These are phyloP conservation scores for Clitoria ternatea DNA, from an alignment of 306 rosid species.

Conservation along the genomic window DNA sequence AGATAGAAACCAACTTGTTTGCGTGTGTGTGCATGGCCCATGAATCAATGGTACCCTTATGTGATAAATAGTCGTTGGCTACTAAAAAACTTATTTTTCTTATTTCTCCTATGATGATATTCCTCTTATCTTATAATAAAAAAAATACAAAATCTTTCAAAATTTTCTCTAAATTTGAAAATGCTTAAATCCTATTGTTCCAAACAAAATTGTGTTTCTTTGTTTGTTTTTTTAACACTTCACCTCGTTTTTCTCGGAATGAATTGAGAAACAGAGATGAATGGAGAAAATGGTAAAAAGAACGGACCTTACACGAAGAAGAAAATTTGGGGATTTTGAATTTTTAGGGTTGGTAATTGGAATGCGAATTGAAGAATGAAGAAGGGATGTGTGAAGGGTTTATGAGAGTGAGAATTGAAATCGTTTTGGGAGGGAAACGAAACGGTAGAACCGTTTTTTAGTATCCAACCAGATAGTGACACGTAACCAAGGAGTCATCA, in stretches of 20 bases:
- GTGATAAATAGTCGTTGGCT: neutral
- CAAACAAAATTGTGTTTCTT: neutral
- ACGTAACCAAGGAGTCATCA: neutral
- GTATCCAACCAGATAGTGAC: neutral
- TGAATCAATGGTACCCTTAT: neutral
- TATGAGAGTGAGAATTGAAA: constrained; percentile 11
- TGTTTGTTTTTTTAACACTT: neutral
- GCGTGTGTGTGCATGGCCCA: neutral
- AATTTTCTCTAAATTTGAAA: neutral
- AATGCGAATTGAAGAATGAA: neutral
- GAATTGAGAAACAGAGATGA: constrained; percentile 16
- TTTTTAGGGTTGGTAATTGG: neutral
- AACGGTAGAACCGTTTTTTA: constrained; percentile 34
- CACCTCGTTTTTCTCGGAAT: neutral
- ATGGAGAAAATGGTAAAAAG: neutral
- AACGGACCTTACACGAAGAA: constrained; percentile 17
- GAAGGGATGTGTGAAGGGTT: neutral
- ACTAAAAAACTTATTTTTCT: neutral
- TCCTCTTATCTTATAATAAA: neutral
- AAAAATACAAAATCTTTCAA: neutral
- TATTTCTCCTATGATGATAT: neutral
- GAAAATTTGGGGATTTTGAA: neutral
- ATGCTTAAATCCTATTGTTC: neutral
- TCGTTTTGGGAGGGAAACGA: constrained; percentile 26
- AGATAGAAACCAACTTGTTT: neutral